A percentile compares a stretch with the other conserved stretches of the same genome.
phyloP scores from a whole-genome alignment of 2,329 filamentous ascomycete genomes.

The Nigrospora oryzae region DNA sequence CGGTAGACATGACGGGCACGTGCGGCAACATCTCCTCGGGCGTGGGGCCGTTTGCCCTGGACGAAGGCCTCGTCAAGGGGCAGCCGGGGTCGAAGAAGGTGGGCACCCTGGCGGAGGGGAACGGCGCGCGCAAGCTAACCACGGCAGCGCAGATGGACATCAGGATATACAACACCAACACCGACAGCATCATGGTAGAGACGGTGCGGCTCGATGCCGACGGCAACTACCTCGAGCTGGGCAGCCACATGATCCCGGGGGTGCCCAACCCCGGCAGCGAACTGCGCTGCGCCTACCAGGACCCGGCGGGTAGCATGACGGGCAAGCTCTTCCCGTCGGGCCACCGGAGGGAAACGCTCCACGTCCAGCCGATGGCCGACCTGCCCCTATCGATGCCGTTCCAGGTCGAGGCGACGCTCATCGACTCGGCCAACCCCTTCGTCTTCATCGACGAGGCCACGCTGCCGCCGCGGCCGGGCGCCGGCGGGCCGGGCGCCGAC shows the following conservation, averaged over 20 bases:
- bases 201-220: constrained; percentile 40
- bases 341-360: constrained; percentile 33
- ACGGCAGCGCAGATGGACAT: constrained; percentile 12
- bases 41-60: constrained; percentile 50
- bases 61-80: constrained; percentile 31
- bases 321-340: constrained; percentile 50
- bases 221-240: constrained; percentile 36
- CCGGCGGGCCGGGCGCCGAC: constrained; percentile 17
- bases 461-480: constrained; percentile 28
- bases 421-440: constrained; percentile 29
- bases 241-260: constrained; percentile 49
- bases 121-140: too few relatives aligned
- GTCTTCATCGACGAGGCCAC: constrained; percentile 42
- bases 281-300: constrained; percentile 49
- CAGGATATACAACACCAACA: constrained; percentile 56
- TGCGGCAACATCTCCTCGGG: constrained; percentile 56
- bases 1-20: constrained; percentile 50
- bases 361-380: constrained; percentile 18
- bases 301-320: constrained; percentile 53
- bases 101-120: too few relatives aligned
- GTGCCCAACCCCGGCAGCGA: constrained; percentile 43
- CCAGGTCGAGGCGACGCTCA: constrained; percentile 22
- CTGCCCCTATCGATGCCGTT: constrained; percentile 8
- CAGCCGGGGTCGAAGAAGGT: background rate
- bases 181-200: constrained; percentile 43